A percentile compares a stretch with the other conserved stretches of the same genome.
Conservation (phyloP, 345 rosid species). For the Clausena lansium region DNA sequence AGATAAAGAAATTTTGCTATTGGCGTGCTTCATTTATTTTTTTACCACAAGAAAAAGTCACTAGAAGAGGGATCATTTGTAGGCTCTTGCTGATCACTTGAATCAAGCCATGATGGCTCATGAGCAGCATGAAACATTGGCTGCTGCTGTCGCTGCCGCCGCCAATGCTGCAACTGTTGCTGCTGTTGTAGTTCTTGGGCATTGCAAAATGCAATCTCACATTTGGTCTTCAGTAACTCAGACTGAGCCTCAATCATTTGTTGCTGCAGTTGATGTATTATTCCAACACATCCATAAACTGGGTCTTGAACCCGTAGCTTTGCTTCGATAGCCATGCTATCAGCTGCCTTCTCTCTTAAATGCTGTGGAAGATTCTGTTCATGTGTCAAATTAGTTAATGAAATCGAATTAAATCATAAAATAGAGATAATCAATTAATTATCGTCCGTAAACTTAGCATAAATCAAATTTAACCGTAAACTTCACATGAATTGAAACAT, state of each 20-base stretch:
- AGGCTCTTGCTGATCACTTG: background rate
- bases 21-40: too few species aligned
- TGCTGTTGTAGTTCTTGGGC: background rate
- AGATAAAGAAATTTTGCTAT: too few species aligned
- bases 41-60: background rate
- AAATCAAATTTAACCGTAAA: background rate
- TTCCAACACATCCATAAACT: background rate
- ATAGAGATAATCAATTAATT: background rate
- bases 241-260: constrained; percentile 16
- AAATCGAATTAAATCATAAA: background rate
- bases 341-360: background rate
- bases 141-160: background rate
- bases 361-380: background rate
- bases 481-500: too few species aligned
- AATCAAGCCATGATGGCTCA: background rate
- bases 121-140: background rate
- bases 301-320: background rate
- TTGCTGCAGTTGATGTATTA: constrained; percentile 13
- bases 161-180: background rate
- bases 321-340: background rate
- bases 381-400: background rate
- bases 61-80: background rate
- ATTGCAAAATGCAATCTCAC: constrained; percentile 15
- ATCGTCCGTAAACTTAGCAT: background rate
- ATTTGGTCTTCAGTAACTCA: background rate